phyloP scores from a whole-genome alignment of 2,329 filamentous ascomycete species.

The Corniculantispora saksenae region DNA sequence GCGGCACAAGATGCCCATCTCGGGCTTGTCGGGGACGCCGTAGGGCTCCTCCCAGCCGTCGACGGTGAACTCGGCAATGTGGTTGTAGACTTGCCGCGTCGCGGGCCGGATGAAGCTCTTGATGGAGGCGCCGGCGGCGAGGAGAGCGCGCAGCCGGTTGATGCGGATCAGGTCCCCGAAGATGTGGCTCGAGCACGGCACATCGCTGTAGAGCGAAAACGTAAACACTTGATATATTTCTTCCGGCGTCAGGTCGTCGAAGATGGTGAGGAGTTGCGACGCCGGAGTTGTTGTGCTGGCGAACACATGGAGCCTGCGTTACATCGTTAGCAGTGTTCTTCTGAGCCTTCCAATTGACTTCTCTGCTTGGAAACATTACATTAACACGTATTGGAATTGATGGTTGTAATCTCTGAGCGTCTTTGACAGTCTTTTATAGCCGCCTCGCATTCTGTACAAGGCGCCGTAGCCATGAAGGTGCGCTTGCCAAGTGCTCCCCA shows the following conservation, averaged over 20 bases:
- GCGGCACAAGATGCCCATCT: slow-evolving; percentile 2
- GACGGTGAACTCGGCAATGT: slow-evolving; percentile 9
- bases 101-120: background rate
- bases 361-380: background rate
- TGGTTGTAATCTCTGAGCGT: background rate
- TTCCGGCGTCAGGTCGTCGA: slow-evolving; percentile 2
- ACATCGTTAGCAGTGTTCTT: background rate
- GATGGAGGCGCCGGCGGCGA: slow-evolving; percentile 5
- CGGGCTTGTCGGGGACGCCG: slow-evolving; percentile 13
- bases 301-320: slow-evolving; percentile 1
- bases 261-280: slow-evolving; percentile 1
- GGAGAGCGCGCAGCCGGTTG: slow-evolving; percentile 11
- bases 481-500: slow-evolving; percentile 11
- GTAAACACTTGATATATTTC: slow-evolving; percentile 8
- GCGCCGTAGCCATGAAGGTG: slow-evolving; percentile 15
- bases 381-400: slow-evolving; percentile 13
- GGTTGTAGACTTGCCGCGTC: slow-evolving; percentile 6
- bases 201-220: slow-evolving; percentile 1
- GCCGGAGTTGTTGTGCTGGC: slow-evolving; percentile 13
- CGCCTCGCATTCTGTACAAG: slow-evolving; percentile 8
- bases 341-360: too few relatives aligned
- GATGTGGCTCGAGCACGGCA: slow-evolving; percentile 12
- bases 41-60: slow-evolving; percentile 9
- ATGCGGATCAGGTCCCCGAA: slow-evolving; percentile 5
- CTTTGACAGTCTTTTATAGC: slow-evolving; percentile 12